Evolutionary conservation across 2,329 filamentous ascomycete species (phyloP), one percentile per base, ranked within the genome.

Genomic region (Alternaria brassicicola): DNA sequence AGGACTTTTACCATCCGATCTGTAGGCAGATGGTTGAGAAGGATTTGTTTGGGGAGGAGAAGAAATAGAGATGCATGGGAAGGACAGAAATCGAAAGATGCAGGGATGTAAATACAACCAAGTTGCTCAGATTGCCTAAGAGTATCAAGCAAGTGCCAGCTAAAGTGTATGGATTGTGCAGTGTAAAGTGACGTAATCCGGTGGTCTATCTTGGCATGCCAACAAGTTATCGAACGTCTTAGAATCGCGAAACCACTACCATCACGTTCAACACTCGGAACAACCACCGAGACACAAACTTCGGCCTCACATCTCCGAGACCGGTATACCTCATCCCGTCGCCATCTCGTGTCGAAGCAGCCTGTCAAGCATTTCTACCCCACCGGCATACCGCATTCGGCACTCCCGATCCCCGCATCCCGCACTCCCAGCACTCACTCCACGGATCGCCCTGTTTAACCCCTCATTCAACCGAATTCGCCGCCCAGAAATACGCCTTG

Each of bases 1-100:
- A 85, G 78, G 89, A 93, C 62, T 98, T 98, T 74, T 99, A 98
- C 75, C 94, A 98, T 74, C 95, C 95, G 2, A 97, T 98, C 68
- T 97, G 93, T 43, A 71, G 71, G 46, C 66, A 68, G 7, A 90
- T 96, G 87, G 88, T 96, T 3, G 90, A 92, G 79, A 97, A 96
- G 83, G 91, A 96, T 77, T 78, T 96, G 33, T 84, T 84, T 68
- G 82, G 81, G 7, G 68, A 72, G 3, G 68, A 68, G 50, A 60
- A 57, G 36, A 65, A 61, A 36, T 50, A 55, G 42, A 33, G 39
- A 23, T 30, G 17, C 8, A 19, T 13, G 12, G 5, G 33, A 23
- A 6, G 10, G 26, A 26, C 15, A 35, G 13, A 31, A 25, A 21
- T 19, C 2, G 10, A 26, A 28, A 35, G 21, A 9, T 9, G 35